These are phyloP conservation scores for Phanerochaete carnosa DNA, from an alignment of 768 basidiomycete genomes.

Conservation along the genomic window DNA sequence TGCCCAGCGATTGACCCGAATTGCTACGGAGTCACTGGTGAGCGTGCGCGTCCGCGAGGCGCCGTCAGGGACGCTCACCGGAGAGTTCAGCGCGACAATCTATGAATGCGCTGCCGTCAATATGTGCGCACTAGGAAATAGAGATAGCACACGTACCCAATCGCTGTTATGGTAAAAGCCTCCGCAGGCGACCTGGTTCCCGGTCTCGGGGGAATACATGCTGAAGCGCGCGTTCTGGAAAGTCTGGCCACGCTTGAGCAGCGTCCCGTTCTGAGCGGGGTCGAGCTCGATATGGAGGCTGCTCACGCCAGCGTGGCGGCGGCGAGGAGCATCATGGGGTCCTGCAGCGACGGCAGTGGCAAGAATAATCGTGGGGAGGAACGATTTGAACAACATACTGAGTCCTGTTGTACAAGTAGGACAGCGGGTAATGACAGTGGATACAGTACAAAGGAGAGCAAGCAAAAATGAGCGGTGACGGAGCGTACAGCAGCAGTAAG, in stretches of 20 bases:
- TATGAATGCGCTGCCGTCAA: slow-evolving; percentile 15
- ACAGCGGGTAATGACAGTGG: background rate
- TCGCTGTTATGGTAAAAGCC: slow-evolving; percentile 1
- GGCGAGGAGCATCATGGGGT: background rate
- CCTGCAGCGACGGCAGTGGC: background rate
- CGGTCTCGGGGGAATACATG: background rate
- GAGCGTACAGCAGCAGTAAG: background rate
- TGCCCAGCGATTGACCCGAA: slow-evolving; percentile 41
- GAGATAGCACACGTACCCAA: background rate
- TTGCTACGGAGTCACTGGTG: slow-evolving; percentile 39
- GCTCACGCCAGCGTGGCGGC: background rate
- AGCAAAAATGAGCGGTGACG: background rate
- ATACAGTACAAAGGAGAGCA: background rate
- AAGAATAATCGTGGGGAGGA: background rate
- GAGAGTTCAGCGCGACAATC: slow-evolving; percentile 49
- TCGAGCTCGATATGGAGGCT: background rate
- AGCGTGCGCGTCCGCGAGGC: background rate
- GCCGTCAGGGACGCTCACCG: slow-evolving; percentile 12
- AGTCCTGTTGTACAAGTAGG: background rate
- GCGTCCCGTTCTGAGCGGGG: background rate
- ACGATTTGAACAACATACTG: background rate
- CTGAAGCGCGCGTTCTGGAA: slow-evolving; percentile 4
- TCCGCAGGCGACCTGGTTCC: slow-evolving; percentile 8
- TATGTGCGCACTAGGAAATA: no score
- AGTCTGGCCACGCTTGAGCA: background rate